A percentile compares a stretch with the other conserved stretches of the same genome.
phyloP scores from a whole-genome alignment of 2,329 filamentous ascomycete species.

The Escovopsis sp. region DNA sequence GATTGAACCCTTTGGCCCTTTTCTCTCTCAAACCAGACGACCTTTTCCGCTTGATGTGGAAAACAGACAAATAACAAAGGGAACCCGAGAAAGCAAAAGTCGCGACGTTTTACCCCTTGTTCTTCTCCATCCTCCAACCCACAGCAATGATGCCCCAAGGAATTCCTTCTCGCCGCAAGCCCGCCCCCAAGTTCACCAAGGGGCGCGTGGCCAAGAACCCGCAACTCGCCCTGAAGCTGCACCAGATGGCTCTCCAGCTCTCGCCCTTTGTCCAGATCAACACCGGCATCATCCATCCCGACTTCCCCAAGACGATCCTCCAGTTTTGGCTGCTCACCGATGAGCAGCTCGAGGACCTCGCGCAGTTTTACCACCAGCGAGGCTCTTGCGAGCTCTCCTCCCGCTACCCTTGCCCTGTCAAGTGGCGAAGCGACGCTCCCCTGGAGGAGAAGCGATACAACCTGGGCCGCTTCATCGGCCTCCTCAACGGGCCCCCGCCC shows the following conservation, averaged over 20 bases:
- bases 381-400: constrained; percentile 36
- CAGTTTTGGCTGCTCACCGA: constrained; percentile 62
- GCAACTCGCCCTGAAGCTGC: constrained; percentile 43
- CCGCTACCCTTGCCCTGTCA: constrained; percentile 53
- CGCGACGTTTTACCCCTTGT: no score
- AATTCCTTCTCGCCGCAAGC: constrained; percentile 18
- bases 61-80: no score
- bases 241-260: constrained; percentile 49
- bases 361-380: constrained; percentile 58
- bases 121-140: background rate
- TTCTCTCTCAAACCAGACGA: no score
- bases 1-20: no score
- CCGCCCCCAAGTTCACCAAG: constrained; percentile 11
- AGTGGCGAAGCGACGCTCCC: constrained; percentile 38
- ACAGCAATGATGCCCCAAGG: constrained; percentile 17
- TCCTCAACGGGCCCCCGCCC: constrained; percentile 38
- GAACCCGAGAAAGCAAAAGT: no score
- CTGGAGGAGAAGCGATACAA: constrained; percentile 55
- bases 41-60: no score
- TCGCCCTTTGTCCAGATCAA: constrained; percentile 50
- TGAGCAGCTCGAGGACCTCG: constrained; percentile 51
- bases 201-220: constrained; percentile 28
- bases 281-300: constrained; percentile 45
- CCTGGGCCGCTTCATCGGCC: constrained; percentile 59
- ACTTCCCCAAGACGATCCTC: constrained; percentile 51